Evolutionary conservation across 768 basidiomycete genomes (phyloP), one percentile per base, ranked within the genome.

Genomic region (Albatrellus ellisii): DNA sequence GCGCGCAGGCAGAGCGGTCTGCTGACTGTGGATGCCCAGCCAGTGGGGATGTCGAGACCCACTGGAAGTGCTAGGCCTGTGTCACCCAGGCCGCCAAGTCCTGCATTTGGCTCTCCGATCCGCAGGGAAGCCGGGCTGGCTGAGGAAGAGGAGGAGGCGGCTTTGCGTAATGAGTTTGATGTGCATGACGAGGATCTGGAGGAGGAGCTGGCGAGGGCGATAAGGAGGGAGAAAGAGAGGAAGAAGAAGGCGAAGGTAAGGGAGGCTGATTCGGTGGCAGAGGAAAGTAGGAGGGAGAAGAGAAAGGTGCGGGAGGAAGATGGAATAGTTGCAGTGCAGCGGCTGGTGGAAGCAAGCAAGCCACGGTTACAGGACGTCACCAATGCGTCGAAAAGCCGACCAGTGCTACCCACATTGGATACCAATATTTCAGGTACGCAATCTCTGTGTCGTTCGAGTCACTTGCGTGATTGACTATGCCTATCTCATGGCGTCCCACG

Each of bases 331-430:
- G 53, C 54, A 32, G 68, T 65, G 24, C 52, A 57, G 27, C 48
- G 56, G 45, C 34, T 40, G 12, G 53, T 51, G 40, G 66, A 65
- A 50, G 62, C 60, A 46, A 59, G 56, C 47, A 66, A 75, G 54
- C 58, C 61, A 38, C 75, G 68, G 58, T 60, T 78, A 44, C 77
- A 75, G 61, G 78, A 80, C 53, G 70, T 79, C 47, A 79, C 76
- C 21, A 79, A 75, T 55, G 78, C 76, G 24, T 78, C 75, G 55
- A 58, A 62, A 46, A 55, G 56, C 28, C 66, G 62, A 40, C 40
- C 52, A 17, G 50, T 46, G 10, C 59, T 66, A 43, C 59, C 59
- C 2, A 59, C 54, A 12, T 49, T 66, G 26, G 64, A 69, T 39
- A 66, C 54, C 52, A 43, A 48, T 15, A 18, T 50, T 12, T 57